Percentiles rank a stretch among this genome's conserved stretches.
phyloP scores from a whole-genome alignment of 2,329 filamentous ascomycete genomes.

The Aspergillus sp. region DNA sequence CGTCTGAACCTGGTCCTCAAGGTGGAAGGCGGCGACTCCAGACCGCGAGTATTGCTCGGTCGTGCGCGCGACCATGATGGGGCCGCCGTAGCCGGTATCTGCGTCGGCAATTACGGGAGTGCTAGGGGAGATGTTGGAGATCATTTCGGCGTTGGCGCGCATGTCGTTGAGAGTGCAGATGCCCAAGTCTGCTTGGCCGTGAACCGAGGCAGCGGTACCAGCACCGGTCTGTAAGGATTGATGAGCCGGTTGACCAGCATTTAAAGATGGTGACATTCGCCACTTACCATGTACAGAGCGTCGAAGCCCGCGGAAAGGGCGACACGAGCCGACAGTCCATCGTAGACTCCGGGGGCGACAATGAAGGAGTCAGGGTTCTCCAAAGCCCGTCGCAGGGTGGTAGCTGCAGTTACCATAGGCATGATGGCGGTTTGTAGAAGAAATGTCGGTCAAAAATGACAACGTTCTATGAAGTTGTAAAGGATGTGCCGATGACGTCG shows the following conservation, averaged over 20 bases:
- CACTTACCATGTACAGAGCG: conserved; percentile 53
- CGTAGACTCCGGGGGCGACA: conserved; percentile 53
- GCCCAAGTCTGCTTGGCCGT: conserved; percentile 54
- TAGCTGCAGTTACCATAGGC: conserved; percentile 30
- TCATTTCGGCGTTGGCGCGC: conserved; percentile 56
- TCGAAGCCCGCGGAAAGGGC: conserved; percentile 53
- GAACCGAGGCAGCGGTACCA: conserved; percentile 51
- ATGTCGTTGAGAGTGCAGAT: conserved; percentile 56
- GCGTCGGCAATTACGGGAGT: conserved; percentile 56
- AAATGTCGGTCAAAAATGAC: not conserved
- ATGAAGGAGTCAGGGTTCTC: conserved; percentile 42
- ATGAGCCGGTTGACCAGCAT: not conserved
- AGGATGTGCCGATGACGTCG: not conserved
- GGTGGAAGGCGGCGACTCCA: conserved; percentile 58
- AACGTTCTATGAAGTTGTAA: not conserved
- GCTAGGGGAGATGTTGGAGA: conserved; percentile 52
- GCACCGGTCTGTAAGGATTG: conserved; percentile 49
- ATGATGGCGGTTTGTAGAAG: conserved; percentile 19
- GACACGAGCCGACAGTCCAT: conserved; percentile 52
- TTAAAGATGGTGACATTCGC: not conserved
- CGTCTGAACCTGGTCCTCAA: conserved; percentile 58
- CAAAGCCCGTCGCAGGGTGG: conserved; percentile 36
- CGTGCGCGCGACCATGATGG: conserved; percentile 52
- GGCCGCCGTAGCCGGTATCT: conserved; percentile 58
- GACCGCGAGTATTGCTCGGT: conserved; percentile 54